Evolutionary conservation across 1,139 yeast species (phyloP), one percentile per base, ranked within the genome.

Genomic region (Yamadazyma aaseri): DNA sequence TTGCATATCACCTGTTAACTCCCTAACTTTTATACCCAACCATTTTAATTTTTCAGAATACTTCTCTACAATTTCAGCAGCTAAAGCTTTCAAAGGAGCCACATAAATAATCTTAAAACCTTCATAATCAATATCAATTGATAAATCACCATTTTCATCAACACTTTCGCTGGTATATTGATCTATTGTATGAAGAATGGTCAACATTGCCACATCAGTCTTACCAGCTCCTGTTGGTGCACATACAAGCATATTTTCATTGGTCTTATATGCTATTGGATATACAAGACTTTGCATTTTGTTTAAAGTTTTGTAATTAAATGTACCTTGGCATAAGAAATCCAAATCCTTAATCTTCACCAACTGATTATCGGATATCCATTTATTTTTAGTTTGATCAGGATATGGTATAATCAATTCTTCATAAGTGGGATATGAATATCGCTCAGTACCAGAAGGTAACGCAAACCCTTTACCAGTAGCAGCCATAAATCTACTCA

Each of bases 191-290:
- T 83, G 69, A 15, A 90, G 63, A 5, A 86, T 73, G 0, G 96
- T 67, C 36, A 92, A 62, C 78, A 92, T 73, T 0, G 98, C 98
- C 21, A 90, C 95, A 56, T 92, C 92, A 10, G 98, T 92, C 56
- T 92, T 92, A 64, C 98, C 98, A 3, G 97, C 97, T 61, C 98
- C 98, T 0, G 98, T 92, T 3, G 98, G 98, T 0, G 98, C 97
- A 72, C 98, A 92, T 2, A 92, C 90, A 33, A 92, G 70, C 96
- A 94, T 85, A 51, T 94, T 92, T 49, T 90, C 97, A 57, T 87
- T 90, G 5, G 97, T 84, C 36, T 83, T 79, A 54, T 92, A 94
- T 0, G 96, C 98, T 12, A 89, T 85, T 0, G 96, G 96, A 46
- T 73, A 94, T 1, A 94, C 95, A 42, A 94, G 70, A 17, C 96